Percentiles rank a stretch among this genome's conserved stretches.
phyloP scores from a whole-genome alignment of 2,329 filamentous ascomycete species.

The Thelonectria discophora region DNA sequence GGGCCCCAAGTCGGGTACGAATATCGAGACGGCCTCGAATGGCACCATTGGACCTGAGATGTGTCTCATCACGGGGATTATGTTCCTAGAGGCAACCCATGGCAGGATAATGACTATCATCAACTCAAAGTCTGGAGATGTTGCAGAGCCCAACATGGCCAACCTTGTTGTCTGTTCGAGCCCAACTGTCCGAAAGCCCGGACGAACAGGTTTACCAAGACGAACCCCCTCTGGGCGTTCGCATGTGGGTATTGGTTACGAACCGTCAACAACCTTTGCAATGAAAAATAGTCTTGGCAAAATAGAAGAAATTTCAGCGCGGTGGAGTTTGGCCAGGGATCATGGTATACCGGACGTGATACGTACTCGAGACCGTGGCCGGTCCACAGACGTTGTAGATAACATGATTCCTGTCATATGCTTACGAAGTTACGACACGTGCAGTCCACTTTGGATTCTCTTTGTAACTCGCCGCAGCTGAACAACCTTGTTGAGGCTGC shows the following conservation, averaged over 20 bases:
- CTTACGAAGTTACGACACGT: slow-evolving; percentile 21
- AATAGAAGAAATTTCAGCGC: slow-evolving; percentile 15
- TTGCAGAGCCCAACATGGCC: not conserved
- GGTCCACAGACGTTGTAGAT: slow-evolving; percentile 9
- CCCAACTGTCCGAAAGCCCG: not conserved
- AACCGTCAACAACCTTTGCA: not conserved
- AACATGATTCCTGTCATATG: slow-evolving; percentile 21
- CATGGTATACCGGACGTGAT: slow-evolving; percentile 18
- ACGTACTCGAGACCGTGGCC: slow-evolving; percentile 1
- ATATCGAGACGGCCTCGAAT: slow-evolving; percentile 40
- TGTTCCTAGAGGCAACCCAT: not conserved
- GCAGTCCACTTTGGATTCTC: not conserved
- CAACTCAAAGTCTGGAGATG: not conserved
- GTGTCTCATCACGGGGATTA: not conserved
- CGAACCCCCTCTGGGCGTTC: not conserved
- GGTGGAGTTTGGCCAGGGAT: slow-evolving; percentile 23
- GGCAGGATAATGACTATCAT: not conserved
- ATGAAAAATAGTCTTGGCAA: slow-evolving; percentile 11
- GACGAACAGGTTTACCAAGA: not conserved
- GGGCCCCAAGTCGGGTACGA: slow-evolving; percentile 55
- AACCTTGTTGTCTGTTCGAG: not conserved
- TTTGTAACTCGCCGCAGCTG: not conserved
- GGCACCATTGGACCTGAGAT: slow-evolving; percentile 42
- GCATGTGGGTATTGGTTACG: slow-evolving; percentile 10
- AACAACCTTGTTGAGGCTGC: not conserved